phyloP scores from a whole-genome alignment of 768 basidiomycete genomes.

The Kwoniella dejecticola region DNA sequence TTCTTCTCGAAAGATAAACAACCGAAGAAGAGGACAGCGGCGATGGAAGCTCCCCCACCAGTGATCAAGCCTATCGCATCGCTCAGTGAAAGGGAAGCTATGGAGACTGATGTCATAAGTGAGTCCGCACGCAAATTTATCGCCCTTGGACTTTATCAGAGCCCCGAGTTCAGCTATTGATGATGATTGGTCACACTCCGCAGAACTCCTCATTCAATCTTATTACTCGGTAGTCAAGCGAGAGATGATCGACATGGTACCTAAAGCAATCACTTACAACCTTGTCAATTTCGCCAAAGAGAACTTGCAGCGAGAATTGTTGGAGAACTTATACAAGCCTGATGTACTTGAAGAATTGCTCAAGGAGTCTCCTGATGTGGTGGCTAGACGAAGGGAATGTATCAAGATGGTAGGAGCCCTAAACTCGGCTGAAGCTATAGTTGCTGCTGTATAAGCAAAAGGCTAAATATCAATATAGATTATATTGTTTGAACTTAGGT shows the following conservation, averaged over 20 bases:
- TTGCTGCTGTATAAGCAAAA: constrained; percentile 43
- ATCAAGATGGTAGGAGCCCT: constrained; percentile 88
- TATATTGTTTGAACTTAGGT: neutral
- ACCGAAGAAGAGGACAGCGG: constrained; percentile 55
- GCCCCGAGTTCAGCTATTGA: no score
- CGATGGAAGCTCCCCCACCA: constrained; percentile 72
- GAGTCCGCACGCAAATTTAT: constrained; percentile 57
- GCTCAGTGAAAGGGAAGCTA: constrained; percentile 88
- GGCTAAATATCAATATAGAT: neutral
- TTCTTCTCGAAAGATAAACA: constrained; percentile 72
- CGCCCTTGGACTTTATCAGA: no score
- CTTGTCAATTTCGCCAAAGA: constrained; percentile 93
- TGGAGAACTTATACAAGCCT: constrained; percentile 95
- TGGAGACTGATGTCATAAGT: constrained; percentile 99
- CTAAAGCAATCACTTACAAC: constrained; percentile 88
- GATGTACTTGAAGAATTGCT: constrained; percentile 92
- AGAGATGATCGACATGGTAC: constrained; percentile 99
- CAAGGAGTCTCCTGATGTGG: constrained; percentile 63
- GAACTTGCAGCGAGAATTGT: constrained; percentile 85
- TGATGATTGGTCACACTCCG: no score
- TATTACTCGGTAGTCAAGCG: constrained; percentile 95
- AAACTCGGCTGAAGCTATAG: constrained; percentile 82
- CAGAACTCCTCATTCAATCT: constrained; percentile 91
- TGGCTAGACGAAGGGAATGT: constrained; percentile 76
- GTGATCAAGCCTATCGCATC: constrained; percentile 87